phyloP scores from a whole-genome alignment of 2,329 filamentous ascomycete species.

The Diaporthe sp. region DNA sequence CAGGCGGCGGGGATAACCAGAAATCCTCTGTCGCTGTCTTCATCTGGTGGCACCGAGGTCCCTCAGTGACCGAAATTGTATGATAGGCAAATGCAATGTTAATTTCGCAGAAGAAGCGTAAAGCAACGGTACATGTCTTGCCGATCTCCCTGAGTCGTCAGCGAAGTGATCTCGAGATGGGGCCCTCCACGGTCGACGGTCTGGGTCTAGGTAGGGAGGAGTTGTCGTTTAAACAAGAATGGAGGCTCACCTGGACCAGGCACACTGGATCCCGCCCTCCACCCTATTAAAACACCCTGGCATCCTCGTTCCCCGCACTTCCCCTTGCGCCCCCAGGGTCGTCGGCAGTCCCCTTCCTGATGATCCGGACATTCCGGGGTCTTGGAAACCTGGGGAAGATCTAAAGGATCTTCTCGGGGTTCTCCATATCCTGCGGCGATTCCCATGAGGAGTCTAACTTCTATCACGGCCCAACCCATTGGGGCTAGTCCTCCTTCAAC shows the following conservation, averaged over 20 bases:
- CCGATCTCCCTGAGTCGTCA: neutral
- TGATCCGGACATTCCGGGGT: neutral
- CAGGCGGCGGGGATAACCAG: neutral
- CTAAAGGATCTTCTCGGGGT: neutral
- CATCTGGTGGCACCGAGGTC: neutral
- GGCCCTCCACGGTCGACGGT: neutral
- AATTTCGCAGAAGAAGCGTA: neutral
- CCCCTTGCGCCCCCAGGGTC: neutral
- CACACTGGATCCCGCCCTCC: neutral
- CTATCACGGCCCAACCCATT: neutral
- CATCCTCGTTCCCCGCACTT: slow-evolving; percentile 24
- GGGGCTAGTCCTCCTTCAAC: neutral
- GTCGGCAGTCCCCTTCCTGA: neutral
- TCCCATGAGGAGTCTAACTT: neutral
- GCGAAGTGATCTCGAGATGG: neutral
- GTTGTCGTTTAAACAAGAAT: slow-evolving; percentile 7
- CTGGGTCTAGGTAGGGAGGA: neutral
- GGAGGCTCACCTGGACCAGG: slow-evolving; percentile 1
- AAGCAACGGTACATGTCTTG: neutral
- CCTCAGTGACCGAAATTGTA: neutral
- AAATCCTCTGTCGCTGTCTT: neutral
- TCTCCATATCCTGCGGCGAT: neutral
- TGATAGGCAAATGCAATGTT: neutral
- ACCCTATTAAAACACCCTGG: neutral
- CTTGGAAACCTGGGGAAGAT: neutral